Percentiles rank a stretch among this genome's conserved stretches.
Evolutionary conservation across 2,329 filamentous ascomycete species (phyloP).

Genomic region (Aspergillus puulaauensis): DNA sequence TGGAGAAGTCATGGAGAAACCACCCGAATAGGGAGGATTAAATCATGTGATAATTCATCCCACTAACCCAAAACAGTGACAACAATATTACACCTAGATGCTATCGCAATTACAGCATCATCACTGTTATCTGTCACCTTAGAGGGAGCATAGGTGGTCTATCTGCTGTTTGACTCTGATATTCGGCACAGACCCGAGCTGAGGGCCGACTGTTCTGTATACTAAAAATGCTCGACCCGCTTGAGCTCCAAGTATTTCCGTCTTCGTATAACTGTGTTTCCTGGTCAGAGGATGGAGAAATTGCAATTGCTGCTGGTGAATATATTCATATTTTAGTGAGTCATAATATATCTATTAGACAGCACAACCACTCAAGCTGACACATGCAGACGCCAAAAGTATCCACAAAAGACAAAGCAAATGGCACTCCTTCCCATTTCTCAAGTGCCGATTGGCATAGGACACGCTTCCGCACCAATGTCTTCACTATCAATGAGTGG

Average conservation of each 20-base stretch:
- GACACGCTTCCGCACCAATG: conserved; percentile 48
- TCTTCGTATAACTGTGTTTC: conserved; percentile 53
- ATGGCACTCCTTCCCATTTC: conserved; percentile 23
- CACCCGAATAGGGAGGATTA: background rate
- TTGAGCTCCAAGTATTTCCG: conserved; percentile 49
- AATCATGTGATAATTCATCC: background rate
- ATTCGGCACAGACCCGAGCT: background rate
- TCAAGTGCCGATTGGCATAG: conserved; percentile 35
- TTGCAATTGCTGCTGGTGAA: conserved; percentile 58
- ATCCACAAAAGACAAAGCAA: conserved; percentile 14
- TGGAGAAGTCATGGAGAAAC: conserved; percentile 1
- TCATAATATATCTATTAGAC: background rate
- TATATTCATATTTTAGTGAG: conserved; percentile 53
- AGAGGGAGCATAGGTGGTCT: background rate
- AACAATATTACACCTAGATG: background rate
- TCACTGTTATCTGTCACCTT: background rate
- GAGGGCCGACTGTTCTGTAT: background rate
- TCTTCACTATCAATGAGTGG: conserved; percentile 55
- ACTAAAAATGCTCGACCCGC: conserved; percentile 22
- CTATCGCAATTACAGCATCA: background rate
- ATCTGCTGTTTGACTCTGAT: background rate
- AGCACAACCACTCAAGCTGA: conserved; percentile 6
- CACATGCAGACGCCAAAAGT: conserved; percentile 28
- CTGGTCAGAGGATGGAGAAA: conserved; percentile 60
- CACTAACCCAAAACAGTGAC: conserved; percentile 4